These are phyloP conservation scores for Graphium sp. DNA, from an alignment of 2,329 filamentous ascomycete species.

Conservation along the genomic window DNA sequence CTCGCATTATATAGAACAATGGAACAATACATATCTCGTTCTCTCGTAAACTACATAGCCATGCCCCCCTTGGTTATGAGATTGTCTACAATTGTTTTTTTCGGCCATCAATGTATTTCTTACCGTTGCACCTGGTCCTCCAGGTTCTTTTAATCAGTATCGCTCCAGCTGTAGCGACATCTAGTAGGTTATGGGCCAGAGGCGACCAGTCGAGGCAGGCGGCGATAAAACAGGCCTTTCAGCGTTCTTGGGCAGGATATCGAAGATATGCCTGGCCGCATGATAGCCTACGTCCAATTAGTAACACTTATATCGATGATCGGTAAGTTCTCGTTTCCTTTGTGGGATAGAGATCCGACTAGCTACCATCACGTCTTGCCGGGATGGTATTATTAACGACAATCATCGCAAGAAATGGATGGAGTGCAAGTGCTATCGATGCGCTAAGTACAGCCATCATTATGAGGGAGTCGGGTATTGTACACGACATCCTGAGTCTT, in stretches of 20 bases:
- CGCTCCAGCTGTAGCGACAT: too few species aligned
- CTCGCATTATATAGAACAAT: too few species aligned
- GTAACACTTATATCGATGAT: constrained; percentile 49
- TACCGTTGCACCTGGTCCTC: too few species aligned
- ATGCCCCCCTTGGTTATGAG: too few species aligned
- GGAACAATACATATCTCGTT: too few species aligned
- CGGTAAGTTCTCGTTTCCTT: constrained; percentile 29
- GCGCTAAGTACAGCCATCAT: constrained; percentile 64
- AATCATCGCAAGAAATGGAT: constrained; percentile 45
- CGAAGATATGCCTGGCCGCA: constrained; percentile 58
- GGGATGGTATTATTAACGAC: background rate
- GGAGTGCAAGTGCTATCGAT: constrained; percentile 73
- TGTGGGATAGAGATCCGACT: background rate
- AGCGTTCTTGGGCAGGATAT: constrained; percentile 57
- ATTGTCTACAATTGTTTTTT: too few species aligned
- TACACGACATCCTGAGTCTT: constrained; percentile 54
- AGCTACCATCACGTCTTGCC: background rate
- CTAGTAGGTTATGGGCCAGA: too few species aligned
- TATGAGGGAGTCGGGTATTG: constrained; percentile 52
- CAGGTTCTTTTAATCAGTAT: too few species aligned
- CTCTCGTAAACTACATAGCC: too few species aligned
- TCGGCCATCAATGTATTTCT: too few species aligned
- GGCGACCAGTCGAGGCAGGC: too few species aligned
- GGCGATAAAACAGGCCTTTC: constrained; percentile 52
- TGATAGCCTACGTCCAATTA: constrained; percentile 56